A percentile compares a stretch with the other conserved stretches of the same genome.
Evolutionary conservation across 805 yeast species (phyloP).

Genomic region (Kodamaea sagamina): DNA sequence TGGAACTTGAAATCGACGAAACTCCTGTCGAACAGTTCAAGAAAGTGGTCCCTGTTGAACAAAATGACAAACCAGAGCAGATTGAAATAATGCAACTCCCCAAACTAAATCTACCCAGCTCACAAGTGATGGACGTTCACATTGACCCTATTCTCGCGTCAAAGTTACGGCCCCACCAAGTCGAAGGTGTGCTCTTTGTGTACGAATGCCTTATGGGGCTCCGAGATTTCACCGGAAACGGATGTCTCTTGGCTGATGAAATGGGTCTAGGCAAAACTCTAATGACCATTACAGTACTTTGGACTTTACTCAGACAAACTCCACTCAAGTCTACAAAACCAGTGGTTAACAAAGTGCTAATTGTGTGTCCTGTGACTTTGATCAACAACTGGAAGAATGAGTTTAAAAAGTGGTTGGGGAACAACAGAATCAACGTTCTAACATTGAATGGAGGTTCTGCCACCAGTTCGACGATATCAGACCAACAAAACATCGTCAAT

Average conservation of each 20-base stretch:
- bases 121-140: background rate
- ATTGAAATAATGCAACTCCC: background rate
- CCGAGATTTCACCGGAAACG: constrained; percentile 51
- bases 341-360: constrained; percentile 58
- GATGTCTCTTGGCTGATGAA: constrained; percentile 91
- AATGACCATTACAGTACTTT: constrained; percentile 77
- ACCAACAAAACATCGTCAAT: constrained; percentile 55
- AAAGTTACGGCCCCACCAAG: constrained; percentile 78
- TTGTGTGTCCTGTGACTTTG: constrained; percentile 91
- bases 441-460: constrained; percentile 53
- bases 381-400: constrained; percentile 87
- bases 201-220: constrained; percentile 82
- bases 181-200: constrained; percentile 78
- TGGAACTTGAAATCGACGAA: too few species aligned
- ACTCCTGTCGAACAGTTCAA: background rate
- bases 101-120: background rate
- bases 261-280: constrained; percentile 93
- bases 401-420: constrained; percentile 84
- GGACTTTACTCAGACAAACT: constrained; percentile 65
- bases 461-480: constrained; percentile 48
- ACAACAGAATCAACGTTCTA: constrained; percentile 63
- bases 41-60: background rate
- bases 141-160: constrained; percentile 60
- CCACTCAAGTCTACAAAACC: constrained; percentile 47
- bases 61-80: background rate